Evolutionary conservation across 352 stramenopile genomes (phyloP), one percentile per base, ranked within the genome.

Genomic region (Peronospora destructor): DNA sequence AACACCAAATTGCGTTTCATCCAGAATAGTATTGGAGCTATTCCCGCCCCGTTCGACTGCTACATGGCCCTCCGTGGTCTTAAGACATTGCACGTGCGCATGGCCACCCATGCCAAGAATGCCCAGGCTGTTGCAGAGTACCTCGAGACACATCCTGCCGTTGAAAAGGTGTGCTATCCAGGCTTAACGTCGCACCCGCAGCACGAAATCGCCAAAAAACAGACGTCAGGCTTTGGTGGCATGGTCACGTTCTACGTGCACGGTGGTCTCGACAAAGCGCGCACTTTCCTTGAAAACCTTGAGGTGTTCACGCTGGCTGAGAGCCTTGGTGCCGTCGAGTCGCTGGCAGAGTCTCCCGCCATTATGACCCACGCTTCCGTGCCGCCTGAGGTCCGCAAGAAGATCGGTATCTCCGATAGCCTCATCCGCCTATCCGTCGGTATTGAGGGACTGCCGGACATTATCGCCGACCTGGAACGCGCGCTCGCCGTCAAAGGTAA

Each of bases 241-340:
- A 90, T 93, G 78, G 61, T 98, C 42, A 91, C 90, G 33, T 98
- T 98, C 77, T 96, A 93, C 64, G 75, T 98, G 39, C 94, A 87
- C 65, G 86, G 85, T 56, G 73, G 87, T 2, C 66, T 85, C 43
- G 64, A 84, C 28, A 75, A 85, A 55, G 66, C 86, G 7, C 91
- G 89, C 37, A 78, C 76, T 14, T 97, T 98, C 59, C 92, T 98
- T 36, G 85, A 97, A 57, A 83, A 71, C 36, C 64, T 97, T 44
- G 61, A 96, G 46, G 66, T 98, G n/a, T 94, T 95, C 44, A 95
- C 78, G 40, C 83, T 98, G 60, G 77, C 97, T 11, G 94, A 96
- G 53, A 98, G 96, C 64, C 89, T 98, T 4, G 94, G 93, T 28
- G 92, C 97, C 58, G 84, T 92, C 23, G 84, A 94, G 58, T 95